Evolutionary conservation across 441 rosid genomes (phyloP).

Genomic region (Mallotus repandus): DNA sequence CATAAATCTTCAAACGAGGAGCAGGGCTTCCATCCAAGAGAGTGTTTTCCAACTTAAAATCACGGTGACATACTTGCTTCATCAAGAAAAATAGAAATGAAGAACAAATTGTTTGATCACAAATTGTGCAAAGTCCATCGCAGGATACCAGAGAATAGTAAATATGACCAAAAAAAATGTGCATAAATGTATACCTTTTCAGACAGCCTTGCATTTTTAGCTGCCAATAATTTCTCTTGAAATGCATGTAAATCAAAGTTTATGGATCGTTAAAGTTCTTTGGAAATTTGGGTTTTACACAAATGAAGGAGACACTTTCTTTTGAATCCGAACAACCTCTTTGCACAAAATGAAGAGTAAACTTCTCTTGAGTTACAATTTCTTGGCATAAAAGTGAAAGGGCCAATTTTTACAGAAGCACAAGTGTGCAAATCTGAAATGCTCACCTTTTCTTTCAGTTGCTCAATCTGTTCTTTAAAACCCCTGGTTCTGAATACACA

Average conservation of each 20-base stretch:
- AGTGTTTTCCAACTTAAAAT: slow-evolving; percentile 90
- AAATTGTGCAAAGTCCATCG: too few relatives aligned
- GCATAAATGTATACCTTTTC: slow-evolving; percentile 46
- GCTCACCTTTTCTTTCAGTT: slow-evolving; percentile 45
- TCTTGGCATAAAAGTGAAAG: not conserved
- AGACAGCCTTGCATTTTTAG: slow-evolving; percentile 62
- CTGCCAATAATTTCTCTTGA: slow-evolving; percentile 61
- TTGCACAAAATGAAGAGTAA: too few relatives aligned
- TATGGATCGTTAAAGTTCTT: not conserved
- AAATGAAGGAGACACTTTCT: not conserved
- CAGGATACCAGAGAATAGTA: too few relatives aligned
- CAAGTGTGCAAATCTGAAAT: not conserved
- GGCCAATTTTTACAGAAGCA: not conserved
- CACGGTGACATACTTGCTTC: slow-evolving; percentile 99
- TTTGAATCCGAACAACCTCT: not conserved
- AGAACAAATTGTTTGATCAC: too few relatives aligned
- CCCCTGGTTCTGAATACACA: slow-evolving; percentile 36
- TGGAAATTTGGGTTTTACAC: not conserved
- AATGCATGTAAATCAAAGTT: slow-evolving; percentile 9
- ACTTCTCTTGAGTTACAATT: not conserved
- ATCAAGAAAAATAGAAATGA: slow-evolving; percentile 30
- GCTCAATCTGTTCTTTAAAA: slow-evolving; percentile 42
- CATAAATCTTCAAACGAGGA: slow-evolving; percentile 93
- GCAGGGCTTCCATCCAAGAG: slow-evolving; percentile 92
- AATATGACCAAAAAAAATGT: not conserved